Evolutionary conservation across 2,329 filamentous ascomycete genomes (phyloP), one percentile per base, ranked within the genome.

Genomic region (Trichophyton equinum): DNA sequence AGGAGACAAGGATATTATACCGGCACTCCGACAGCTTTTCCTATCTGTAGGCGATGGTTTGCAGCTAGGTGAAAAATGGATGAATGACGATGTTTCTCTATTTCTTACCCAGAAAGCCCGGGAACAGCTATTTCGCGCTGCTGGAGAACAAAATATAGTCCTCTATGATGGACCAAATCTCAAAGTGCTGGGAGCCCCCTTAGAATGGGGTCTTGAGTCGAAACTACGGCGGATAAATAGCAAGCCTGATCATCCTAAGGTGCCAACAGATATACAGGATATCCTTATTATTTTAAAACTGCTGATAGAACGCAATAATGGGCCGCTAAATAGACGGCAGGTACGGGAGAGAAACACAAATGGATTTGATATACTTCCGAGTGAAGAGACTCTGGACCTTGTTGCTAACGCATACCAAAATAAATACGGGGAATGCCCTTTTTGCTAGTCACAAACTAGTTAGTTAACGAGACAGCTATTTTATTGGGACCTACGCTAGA

Each of bases 131-230:
- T n/a, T n/a, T n/a, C n/a, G n/a, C n/a, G 61, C 66, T 58, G 70
- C 70, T 4, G 65, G 66, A 9, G 65, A 69, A 60, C 71, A 72
- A 56, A 65, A 69, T 49, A 73, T 72, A 25, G 65, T 67, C 4
- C 65, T 73, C 1, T 73, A 65, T 56, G 66, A 55, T 2, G 71
- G 70, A 1, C 60, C 65, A 7, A 63, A 71, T 46, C 59, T 73
- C 3, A 62, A 65, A 36, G 63, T 72, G 20, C 67, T 72, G 8
- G 71, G 70, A 1, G 69, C 66, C 2, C 70, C 71, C 15, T 62
- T 73, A n/a, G 68, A 73, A 59, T 73, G 71, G 71, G 69, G 69
- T 0, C 64, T 73, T 4, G 71, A 73, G 59, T 65, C 69, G 18
- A 73, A 73, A 49, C 49, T 73, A 44, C 63, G 71, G 44, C 62